phyloP scores from a whole-genome alignment of 345 rosid genomes.

The Linum usitatissimum region DNA sequence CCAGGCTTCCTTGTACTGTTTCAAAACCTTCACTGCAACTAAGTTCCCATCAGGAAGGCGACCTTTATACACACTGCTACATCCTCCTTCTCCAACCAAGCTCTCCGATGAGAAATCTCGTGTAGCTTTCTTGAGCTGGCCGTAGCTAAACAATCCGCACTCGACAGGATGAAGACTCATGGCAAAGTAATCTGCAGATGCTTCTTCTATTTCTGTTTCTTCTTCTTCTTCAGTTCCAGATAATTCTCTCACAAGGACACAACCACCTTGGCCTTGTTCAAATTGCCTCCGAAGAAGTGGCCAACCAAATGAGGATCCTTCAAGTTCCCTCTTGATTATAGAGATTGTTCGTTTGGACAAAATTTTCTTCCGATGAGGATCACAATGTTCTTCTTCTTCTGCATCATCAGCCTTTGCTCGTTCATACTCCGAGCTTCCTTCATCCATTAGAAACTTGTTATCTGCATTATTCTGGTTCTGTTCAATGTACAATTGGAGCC shows the following conservation, averaged over 20 bases:
- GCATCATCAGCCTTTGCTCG: background rate
- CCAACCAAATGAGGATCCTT: conserved; percentile 28
- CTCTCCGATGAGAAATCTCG: conserved; percentile 17
- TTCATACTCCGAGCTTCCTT: background rate
- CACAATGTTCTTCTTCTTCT: background rate
- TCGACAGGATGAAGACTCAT: background rate
- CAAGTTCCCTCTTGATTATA: background rate
- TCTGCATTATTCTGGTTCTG: background rate
- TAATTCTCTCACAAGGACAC: background rate
- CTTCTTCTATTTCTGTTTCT: background rate
- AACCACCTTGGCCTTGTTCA: background rate
- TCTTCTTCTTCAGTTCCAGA: background rate
- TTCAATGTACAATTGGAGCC: background rate
- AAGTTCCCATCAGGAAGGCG: conserved; percentile 12
- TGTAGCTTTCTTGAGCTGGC: conserved; percentile 16
- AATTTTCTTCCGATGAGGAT: conserved; percentile 1
- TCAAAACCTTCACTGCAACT: conserved; percentile 19
- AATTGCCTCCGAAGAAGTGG: conserved; percentile 24
- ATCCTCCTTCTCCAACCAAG: conserved; percentile 23
- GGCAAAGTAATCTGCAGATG: too few species aligned
- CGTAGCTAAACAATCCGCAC: conserved; percentile 14
- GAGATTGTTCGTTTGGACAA: conserved; percentile 4
- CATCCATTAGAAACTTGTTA: background rate
- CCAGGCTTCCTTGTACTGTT: conserved; percentile 22
- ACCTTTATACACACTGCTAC: conserved; percentile 24